Evolutionary conservation across 2,329 filamentous ascomycete genomes (phyloP).

Genomic region (Apiospora sp.): DNA sequence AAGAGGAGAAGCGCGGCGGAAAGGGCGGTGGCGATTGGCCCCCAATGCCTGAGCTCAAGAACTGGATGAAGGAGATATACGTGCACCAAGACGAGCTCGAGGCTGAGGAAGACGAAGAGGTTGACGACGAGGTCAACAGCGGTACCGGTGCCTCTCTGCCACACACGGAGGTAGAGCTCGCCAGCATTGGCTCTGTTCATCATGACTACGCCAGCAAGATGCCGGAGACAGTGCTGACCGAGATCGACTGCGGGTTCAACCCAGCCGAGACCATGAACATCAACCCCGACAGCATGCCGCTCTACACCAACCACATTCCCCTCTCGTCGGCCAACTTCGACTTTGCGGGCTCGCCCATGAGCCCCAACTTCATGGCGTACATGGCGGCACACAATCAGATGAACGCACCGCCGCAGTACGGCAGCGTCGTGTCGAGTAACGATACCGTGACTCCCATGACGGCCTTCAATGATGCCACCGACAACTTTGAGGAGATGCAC

Average conservation of each 20-base stretch:
- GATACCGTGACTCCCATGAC: constrained; percentile 39
- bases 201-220: constrained; percentile 28
- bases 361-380: constrained; percentile 32
- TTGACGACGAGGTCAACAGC: constrained; percentile 48
- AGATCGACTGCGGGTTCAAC: constrained; percentile 34
- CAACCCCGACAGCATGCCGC: constrained; percentile 31
- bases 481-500: constrained; percentile 36
- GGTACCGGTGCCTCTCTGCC: constrained; percentile 29
- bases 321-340: constrained; percentile 43
- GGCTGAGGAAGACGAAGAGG: constrained; percentile 48
- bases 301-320: constrained; percentile 35
- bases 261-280: constrained; percentile 31
- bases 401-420: constrained; percentile 32
- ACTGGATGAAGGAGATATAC: constrained; percentile 65
- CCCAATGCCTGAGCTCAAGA: constrained; percentile 63
- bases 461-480: constrained; percentile 35
- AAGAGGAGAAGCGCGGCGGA: constrained; percentile 61
- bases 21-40: constrained; percentile 64
- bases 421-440: constrained; percentile 39
- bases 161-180: constrained; percentile 23
- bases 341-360: constrained; percentile 35
- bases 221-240: constrained; percentile 29
- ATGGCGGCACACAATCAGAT: constrained; percentile 33
- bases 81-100: constrained; percentile 46
- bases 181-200: constrained; percentile 20